Evolutionary conservation across 306 rosid genomes (phyloP), one percentile per base, ranked within the genome.

Genomic region (Albizia julibrissin): DNA sequence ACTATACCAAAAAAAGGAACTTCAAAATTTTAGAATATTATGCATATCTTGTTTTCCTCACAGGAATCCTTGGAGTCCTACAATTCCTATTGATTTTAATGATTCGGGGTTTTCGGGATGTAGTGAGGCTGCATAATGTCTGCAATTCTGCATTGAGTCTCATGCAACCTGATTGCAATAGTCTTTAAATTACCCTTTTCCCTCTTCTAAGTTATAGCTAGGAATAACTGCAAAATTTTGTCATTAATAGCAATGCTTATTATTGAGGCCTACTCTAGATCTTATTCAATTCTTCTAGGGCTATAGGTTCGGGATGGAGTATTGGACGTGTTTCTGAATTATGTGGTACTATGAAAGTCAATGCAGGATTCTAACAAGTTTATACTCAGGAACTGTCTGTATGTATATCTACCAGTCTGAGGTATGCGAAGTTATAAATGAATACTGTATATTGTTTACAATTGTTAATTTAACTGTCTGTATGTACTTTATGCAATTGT

Each of bases 361-460:
- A 81, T 79, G 84, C 87, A 93, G 99, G 99, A 91, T 93, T 87
- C 85, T 93, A 80, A 96, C 96, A 19, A 92, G 99, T 88, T 92
- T 95, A 79, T 95, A 95, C 84, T 92, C 99, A 5, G 98, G 98
- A 86, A 92, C 98, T 50, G 97, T 95, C 50, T 92, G 96, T 81
- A 95, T 95, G 83, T 95, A 98, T 98, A 93, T 93, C 88, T 93
- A 92, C 90, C 99, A 95, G 84, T 90, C 98, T 69, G 96, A 93
- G 98, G 98, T 93, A 87, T 79, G 88, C n/a, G 40, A 76, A 52
- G 27, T 54, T 54, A 27, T 39, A 39, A 75, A 56, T 49, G 64
- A 52, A 58, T 71, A 33, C 44, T 10, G 68, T 34, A 12, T 75
- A 27, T 26, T 81, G 77, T 74, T 52, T 78, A 33, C 40, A 78